phyloP scores from a whole-genome alignment of 1,139 yeast genomes.

The Meyerozyma athensensis region DNA sequence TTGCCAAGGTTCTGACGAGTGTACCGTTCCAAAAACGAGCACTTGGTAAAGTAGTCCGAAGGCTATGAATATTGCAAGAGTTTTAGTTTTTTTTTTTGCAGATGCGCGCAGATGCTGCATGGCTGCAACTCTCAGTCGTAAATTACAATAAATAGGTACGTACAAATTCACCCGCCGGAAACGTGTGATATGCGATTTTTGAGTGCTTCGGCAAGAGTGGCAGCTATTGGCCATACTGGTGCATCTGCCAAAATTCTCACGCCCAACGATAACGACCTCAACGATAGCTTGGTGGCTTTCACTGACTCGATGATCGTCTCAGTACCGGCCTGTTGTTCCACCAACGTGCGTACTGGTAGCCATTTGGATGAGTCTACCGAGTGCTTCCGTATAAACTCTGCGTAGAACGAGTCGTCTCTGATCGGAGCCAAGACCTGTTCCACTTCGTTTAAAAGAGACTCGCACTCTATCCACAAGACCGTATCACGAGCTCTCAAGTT shows the following conservation, averaged over 20 bases:
- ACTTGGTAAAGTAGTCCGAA: neutral
- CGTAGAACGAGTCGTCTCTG: conserved; percentile 30
- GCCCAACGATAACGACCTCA: conserved; percentile 58
- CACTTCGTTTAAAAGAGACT: conserved; percentile 48
- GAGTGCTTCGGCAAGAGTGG: conserved; percentile 71
- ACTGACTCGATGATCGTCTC: conserved; percentile 31
- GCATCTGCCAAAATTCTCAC: conserved; percentile 74
- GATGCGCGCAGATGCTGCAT: neutral
- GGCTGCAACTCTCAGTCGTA: neutral
- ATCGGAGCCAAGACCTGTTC: conserved; percentile 44
- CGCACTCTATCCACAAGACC: conserved; percentile 49
- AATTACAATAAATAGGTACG: neutral
- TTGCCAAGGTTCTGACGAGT: neutral
- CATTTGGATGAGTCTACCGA: neutral
- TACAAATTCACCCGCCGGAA: neutral
- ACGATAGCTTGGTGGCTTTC: conserved; percentile 44
- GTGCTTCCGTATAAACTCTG: conserved; percentile 52
- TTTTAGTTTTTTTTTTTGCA: neutral
- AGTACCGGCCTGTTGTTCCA: conserved; percentile 21
- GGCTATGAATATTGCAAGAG: neutral
- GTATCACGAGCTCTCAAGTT: conserved; percentile 38
- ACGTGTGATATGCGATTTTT: conserved; percentile 54
- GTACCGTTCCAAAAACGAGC: neutral
- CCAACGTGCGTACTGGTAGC: conserved; percentile 4
- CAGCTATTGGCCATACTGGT: conserved; percentile 77